Percentiles rank a stretch among this genome's conserved stretches.
phyloP scores from a whole-genome alignment of 108 stramenopile species.

The Skeletonema costatum region DNA sequence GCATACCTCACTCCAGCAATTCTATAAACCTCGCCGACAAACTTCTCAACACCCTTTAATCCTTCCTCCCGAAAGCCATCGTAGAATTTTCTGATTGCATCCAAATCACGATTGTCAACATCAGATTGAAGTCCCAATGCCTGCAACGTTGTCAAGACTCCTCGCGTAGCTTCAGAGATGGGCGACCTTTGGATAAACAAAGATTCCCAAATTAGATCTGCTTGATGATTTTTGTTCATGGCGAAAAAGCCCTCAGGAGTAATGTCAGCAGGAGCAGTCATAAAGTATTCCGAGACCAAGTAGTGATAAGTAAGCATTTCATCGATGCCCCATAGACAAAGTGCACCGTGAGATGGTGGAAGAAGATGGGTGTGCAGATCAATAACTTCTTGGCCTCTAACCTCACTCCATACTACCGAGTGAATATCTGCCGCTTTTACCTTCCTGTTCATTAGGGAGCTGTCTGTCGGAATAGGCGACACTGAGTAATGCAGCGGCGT shows the following conservation, averaged over 20 bases:
- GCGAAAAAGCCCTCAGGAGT: constrained; percentile 68
- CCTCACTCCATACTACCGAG: constrained; percentile 63
- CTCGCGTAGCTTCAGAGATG: constrained; percentile 87
- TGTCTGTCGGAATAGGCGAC: constrained; percentile 52
- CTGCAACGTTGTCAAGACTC: constrained; percentile 77
- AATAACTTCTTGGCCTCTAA: constrained; percentile 58
- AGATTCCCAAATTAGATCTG: constrained; percentile 83
- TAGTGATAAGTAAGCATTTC: constrained; percentile 94
- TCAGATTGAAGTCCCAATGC: constrained; percentile 59
- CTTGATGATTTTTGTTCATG: constrained; percentile 61
- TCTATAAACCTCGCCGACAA: constrained; percentile 58
- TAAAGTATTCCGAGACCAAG: constrained; percentile 89
- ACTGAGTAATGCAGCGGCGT: constrained; percentile 38
- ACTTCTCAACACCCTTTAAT: constrained; percentile 53
- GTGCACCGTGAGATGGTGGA: constrained; percentile 79
- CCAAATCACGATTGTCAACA: constrained; percentile 61
- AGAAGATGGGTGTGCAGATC: constrained; percentile 94
- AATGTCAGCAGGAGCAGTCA: constrained; percentile 72
- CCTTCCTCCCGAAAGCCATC: constrained; percentile 50
- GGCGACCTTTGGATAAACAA: constrained; percentile 83
- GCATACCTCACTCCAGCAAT: constrained; percentile 77
- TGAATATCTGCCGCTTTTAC: constrained; percentile 27
- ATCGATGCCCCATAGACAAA: constrained; percentile 91
- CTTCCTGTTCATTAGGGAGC: constrained; percentile 49
- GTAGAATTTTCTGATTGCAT: constrained; percentile 68